These are phyloP conservation scores for Aspergillus nomiae DNA, from an alignment of 2,329 filamentous ascomycete genomes.

Conservation along the genomic window DNA sequence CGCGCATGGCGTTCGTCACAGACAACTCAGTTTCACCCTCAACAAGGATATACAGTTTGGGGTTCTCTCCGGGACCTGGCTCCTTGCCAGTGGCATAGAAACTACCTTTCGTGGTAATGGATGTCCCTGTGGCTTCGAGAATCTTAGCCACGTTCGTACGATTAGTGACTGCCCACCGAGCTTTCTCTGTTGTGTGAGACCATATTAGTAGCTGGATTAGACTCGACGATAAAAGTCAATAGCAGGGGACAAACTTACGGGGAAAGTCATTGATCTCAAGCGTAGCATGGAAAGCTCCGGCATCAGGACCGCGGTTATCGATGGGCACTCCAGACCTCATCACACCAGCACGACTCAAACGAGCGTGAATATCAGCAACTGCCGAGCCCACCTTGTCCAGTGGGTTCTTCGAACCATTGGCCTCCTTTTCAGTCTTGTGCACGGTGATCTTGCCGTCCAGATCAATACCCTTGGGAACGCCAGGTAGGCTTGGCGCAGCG, in stretches of 20 bases:
- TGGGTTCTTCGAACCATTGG: constrained; percentile 59
- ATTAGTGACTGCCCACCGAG: constrained; percentile 97
- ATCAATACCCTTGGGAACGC: constrained; percentile 59
- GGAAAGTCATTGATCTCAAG: constrained; percentile 99
- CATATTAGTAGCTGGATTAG: constrained; percentile 11
- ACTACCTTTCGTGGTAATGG: constrained; percentile 94
- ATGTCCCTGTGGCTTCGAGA: constrained; percentile 88
- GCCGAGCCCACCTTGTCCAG: constrained; percentile 89
- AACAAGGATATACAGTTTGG: constrained; percentile 97
- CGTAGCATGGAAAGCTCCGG: constrained; percentile 93
- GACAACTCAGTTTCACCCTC: constrained; percentile 95
- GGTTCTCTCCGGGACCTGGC: constrained; percentile 70
- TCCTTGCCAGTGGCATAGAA: constrained; percentile 85
- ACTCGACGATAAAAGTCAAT: neutral
- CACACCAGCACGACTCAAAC: constrained; percentile 84
- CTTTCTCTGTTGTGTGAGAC: constrained; percentile 65
- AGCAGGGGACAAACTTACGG: constrained; percentile 49
- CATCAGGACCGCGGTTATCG: constrained; percentile 97
- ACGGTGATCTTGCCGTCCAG: constrained; percentile 72
- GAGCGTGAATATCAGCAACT: constrained; percentile 85
- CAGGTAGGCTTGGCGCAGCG: constrained; percentile 49
- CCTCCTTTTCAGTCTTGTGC: constrained; percentile 65
- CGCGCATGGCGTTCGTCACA: constrained; percentile 85
- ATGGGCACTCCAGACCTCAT: constrained; percentile 91
- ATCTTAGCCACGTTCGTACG: constrained; percentile 98